phyloP scores from a whole-genome alignment of 768 basidiomycete species.

The Kwoniella sp. region DNA sequence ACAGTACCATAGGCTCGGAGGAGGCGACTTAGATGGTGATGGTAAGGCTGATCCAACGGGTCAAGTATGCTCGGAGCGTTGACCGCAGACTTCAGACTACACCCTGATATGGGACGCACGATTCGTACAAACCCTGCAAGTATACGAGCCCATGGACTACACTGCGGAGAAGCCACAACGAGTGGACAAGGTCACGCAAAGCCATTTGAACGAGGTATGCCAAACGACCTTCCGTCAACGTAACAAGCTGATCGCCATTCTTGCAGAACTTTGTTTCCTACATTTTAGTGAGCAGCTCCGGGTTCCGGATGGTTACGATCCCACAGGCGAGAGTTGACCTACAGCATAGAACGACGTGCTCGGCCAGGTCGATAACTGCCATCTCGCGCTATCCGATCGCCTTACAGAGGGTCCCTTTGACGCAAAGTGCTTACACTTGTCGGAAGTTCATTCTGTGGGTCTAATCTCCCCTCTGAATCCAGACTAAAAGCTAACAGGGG shows the following conservation, averaged over 20 bases:
- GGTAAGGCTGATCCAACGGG: slow-evolving; percentile 7
- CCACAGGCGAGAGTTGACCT: too few relatives aligned
- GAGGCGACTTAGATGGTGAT: slow-evolving; percentile 48
- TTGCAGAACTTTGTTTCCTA: slow-evolving; percentile 45
- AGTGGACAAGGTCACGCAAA: slow-evolving; percentile 34
- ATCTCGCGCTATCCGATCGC: slow-evolving; percentile 40
- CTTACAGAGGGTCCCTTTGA: slow-evolving; percentile 19
- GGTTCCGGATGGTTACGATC: too few relatives aligned
- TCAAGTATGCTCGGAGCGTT: background rate
- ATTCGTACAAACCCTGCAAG: slow-evolving; percentile 32
- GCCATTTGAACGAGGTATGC: slow-evolving; percentile 39
- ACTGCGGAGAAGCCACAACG: slow-evolving; percentile 32
- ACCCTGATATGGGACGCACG: slow-evolving; percentile 48
- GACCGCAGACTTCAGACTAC: slow-evolving; percentile 27
- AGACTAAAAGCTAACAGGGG: too few relatives aligned
- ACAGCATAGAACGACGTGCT: slow-evolving; percentile 49
- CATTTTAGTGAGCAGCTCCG: slow-evolving; percentile 27
- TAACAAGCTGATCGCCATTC: slow-evolving; percentile 6
- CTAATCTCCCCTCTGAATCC: background rate
- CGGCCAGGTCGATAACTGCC: slow-evolving; percentile 46
- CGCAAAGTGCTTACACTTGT: slow-evolving; percentile 31
- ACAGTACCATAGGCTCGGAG: slow-evolving; percentile 36
- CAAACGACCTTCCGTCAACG: too few relatives aligned
- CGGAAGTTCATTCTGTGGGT: slow-evolving; percentile 45
- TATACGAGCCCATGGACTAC: slow-evolving; percentile 42